These are phyloP conservation scores for Pelargonium myrrhifolium DNA, from an alignment of 441 rosid genomes.

Conservation along the genomic window DNA sequence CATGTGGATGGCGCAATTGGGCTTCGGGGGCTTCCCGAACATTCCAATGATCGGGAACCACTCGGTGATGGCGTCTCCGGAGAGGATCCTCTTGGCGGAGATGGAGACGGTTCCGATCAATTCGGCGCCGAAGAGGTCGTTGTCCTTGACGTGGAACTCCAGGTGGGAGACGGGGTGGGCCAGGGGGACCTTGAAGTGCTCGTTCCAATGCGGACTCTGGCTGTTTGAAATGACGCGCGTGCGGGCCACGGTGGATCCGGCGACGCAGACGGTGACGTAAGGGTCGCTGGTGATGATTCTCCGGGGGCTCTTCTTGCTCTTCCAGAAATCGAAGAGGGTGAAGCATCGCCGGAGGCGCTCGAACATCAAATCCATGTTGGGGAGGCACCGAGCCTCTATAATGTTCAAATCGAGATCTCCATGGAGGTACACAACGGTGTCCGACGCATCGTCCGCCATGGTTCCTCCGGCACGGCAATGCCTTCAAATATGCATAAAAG, in stretches of 20 bases:
- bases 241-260: conserved; percentile 68
- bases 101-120: conserved; percentile 55
- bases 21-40: conserved; percentile 54
- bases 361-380: conserved; percentile 68
- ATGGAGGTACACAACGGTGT: conserved; percentile 35
- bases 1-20: conserved; percentile 45
- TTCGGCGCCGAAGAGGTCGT: conserved; percentile 76
- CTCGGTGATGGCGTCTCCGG: conserved; percentile 42
- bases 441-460: neutral
- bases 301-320: conserved; percentile 12
- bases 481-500: too few species aligned
- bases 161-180: conserved; percentile 59
- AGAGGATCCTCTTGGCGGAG: conserved; percentile 28
- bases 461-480: too few species aligned
- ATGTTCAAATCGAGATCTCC: conserved; percentile 66
- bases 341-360: conserved; percentile 51
- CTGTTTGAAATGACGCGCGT: conserved; percentile 68
- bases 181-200: conserved; percentile 53
- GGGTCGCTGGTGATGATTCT: conserved; percentile 83
- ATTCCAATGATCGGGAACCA: conserved; percentile 55
- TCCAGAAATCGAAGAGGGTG: conserved; percentile 18
- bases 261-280: conserved; percentile 62
- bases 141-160: conserved; percentile 64
- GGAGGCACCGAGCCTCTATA: conserved; percentile 62
- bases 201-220: conserved; percentile 61